These are phyloP conservation scores for Pharus latifolius DNA, from an alignment of 176 grass and related monocot species.

Conservation along the genomic window DNA sequence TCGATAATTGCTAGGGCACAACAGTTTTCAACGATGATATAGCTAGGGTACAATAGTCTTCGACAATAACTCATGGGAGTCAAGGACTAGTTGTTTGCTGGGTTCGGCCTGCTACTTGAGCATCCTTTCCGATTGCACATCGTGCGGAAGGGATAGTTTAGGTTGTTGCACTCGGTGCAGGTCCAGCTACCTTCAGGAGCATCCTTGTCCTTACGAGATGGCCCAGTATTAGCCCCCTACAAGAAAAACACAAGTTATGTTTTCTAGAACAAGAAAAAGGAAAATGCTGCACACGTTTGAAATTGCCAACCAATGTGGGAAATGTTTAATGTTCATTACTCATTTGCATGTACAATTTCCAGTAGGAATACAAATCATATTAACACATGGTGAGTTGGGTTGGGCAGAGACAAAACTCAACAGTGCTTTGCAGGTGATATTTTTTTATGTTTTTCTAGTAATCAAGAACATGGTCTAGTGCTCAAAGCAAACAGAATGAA, in stretches of 20 bases:
- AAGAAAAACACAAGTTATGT: not conserved
- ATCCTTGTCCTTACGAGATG: constrained; percentile 50
- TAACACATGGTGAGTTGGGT: too few relatives aligned
- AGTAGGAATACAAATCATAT: too few relatives aligned
- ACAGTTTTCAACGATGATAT: constrained; percentile 4
- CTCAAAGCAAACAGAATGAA: not conserved
- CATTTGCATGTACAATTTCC: too few relatives aligned
- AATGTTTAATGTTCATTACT: too few relatives aligned
- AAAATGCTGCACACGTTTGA: too few relatives aligned
- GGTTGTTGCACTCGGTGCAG: constrained; percentile 76
- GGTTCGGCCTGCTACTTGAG: constrained; percentile 28
- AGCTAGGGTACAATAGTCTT: constrained; percentile 14
- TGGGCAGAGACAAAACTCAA: too few relatives aligned
- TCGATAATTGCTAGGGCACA: too few relatives aligned
- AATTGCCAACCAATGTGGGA: too few relatives aligned
- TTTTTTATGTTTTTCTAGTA: too few relatives aligned
- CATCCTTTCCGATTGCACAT: constrained; percentile 84
- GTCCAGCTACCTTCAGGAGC: constrained; percentile 83
- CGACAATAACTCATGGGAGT: not conserved
- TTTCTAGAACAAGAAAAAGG: not conserved
- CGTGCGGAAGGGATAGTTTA: constrained; percentile 82
- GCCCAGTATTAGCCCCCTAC: constrained; percentile 9
- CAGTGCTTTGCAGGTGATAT: too few relatives aligned
- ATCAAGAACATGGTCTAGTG: not conserved
- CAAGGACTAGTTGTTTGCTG: constrained; percentile 17